Evolutionary conservation across 2,329 filamentous ascomycete species (phyloP), one percentile per base, ranked within the genome.

Genomic region (Aphanocladium album): DNA sequence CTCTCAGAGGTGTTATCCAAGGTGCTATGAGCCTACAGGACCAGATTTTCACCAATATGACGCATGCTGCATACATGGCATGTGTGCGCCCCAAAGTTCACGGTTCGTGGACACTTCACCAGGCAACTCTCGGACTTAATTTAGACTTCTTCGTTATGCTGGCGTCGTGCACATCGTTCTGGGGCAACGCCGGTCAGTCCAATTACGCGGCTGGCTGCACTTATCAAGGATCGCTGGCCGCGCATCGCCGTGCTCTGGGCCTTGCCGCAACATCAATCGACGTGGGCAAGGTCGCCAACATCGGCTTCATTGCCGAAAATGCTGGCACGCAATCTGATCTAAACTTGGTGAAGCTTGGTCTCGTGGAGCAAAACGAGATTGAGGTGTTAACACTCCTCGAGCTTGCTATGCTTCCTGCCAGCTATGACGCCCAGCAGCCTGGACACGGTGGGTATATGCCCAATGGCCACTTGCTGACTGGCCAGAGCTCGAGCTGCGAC

Each of bases 121-220:
- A 67, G 0, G 59, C 14, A 56, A 56, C 17, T 9, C 30, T 5
- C 9, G 5, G 5, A 9, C 30, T 9, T 30, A 39, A 56, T 1
- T 65, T 73, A 0, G 69, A 73, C 53, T 75, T 78, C 67, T 76
- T 77, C 61, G 58, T 70, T 43, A 60, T 71, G 19, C 62, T 68
- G 60, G 69, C 66, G 6, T 77, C 75, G 4, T 64, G 71, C 3
- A 67, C 67, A 0, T 69, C 68, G 21, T 60, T 72, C 7, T 57
- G 73, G 7, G 75, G 72, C 11, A 67, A 68, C 25, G 61, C 66
- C 4, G 67, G 65, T 1, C 74, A 76, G 60, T 66, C 69, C 60
- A 76, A 74, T 62, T 79, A 79, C 62, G 65, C 68, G 9, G 72
- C 75, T 1, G 74, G 68, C 14, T 77, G 77, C 62, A 67, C 69